These are phyloP conservation scores for Quercus suber DNA, from an alignment of 306 rosid genomes.

Conservation along the genomic window DNA sequence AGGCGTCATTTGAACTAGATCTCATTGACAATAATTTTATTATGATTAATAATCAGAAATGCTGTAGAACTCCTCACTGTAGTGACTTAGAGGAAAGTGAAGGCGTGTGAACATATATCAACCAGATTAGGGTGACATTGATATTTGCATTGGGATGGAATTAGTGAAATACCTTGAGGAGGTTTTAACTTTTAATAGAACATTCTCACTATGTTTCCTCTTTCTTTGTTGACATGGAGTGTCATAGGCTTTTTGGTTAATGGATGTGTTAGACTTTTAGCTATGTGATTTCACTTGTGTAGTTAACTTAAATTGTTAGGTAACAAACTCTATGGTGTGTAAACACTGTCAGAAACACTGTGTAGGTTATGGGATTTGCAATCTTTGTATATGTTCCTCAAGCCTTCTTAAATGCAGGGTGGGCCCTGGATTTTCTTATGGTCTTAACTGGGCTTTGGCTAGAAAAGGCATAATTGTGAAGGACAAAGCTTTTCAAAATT, in stretches of 20 bases:
- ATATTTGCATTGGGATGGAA: no score
- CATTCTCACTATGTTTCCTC: background rate
- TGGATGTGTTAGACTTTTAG: background rate
- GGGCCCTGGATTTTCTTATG: slow-evolving; percentile 9
- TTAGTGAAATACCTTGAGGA: no score
- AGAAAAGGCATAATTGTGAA: slow-evolving; percentile 36
- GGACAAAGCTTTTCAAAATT: slow-evolving; percentile 35
- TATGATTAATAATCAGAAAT: no score
- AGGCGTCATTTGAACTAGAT: no score
- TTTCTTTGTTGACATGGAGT: background rate
- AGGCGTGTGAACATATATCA: no score
- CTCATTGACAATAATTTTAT: no score
- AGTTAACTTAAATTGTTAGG: background rate
- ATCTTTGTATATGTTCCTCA: background rate
- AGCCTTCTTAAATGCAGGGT: slow-evolving; percentile 12
- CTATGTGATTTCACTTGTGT: background rate
- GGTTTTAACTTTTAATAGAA: no score
- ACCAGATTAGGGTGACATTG: no score
- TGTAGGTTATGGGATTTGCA: background rate
- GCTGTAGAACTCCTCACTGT: no score
- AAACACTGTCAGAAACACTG: background rate
- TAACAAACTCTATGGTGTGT: background rate
- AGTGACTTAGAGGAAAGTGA: no score
- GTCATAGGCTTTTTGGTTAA: background rate
- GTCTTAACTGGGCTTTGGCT: slow-evolving; percentile 44